Evolutionary conservation across 768 basidiomycete species (phyloP).

Genomic region (Boletus pseudopeckii): DNA sequence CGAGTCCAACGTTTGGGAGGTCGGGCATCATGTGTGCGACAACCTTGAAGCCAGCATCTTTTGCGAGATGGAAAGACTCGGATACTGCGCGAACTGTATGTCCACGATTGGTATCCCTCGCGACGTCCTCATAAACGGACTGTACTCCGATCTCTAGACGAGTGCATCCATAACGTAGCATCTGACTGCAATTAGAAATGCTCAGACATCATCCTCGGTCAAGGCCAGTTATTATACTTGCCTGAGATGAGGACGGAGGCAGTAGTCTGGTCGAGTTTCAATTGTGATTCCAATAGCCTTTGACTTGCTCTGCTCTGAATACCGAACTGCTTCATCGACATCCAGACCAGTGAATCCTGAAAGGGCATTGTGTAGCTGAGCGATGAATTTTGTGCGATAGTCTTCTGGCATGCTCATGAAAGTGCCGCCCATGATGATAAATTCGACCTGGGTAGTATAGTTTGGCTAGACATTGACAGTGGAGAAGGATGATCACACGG

Average conservation of each 20-base stretch:
- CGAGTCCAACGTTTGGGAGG: constrained; percentile 94
- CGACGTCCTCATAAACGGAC: constrained; percentile 98
- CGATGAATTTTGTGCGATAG: constrained; percentile 89
- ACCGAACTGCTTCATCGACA: constrained; percentile 95
- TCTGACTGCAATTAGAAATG: constrained; percentile 61
- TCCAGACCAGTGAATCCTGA: constrained; percentile 92
- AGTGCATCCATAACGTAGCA: constrained; percentile 99
- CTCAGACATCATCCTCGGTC: neutral
- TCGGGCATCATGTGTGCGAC: constrained; percentile 99
- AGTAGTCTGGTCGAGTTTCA: constrained; percentile 98
- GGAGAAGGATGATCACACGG: neutral
- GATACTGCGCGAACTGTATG: constrained; percentile 97
- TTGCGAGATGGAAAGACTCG: constrained; percentile 95
- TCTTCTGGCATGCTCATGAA: constrained; percentile 99
- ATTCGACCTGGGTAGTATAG: constrained; percentile 58
- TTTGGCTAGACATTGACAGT: neutral
- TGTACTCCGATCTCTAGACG: constrained; percentile 98
- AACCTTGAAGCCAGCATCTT: constrained; percentile 99
- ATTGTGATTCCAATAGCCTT: constrained; percentile 99
- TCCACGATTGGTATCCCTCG: constrained; percentile 96
- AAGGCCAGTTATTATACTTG: constrained; percentile 24
- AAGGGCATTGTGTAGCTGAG: constrained; percentile 94
- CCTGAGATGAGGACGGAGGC: constrained; percentile 94
- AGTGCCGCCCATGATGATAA: constrained; percentile 97
- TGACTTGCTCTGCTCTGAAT: constrained; percentile 95